Evolutionary conservation across 2,329 filamentous ascomycete species (phyloP).

Genomic region (Paradendryphiella salina): DNA sequence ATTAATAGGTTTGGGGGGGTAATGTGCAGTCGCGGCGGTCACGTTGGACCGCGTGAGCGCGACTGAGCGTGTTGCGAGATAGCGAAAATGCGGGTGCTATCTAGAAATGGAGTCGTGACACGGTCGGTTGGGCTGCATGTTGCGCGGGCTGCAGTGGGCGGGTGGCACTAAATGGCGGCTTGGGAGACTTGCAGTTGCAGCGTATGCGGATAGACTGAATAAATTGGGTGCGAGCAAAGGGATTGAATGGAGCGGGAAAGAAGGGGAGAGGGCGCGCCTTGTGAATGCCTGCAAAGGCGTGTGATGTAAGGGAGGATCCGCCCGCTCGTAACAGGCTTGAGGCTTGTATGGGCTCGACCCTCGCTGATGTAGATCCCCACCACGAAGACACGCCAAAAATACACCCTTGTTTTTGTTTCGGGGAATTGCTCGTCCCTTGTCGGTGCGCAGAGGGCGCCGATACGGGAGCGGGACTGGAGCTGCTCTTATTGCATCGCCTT

Average conservation of each 20-base stretch:
- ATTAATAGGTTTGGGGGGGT: background rate
- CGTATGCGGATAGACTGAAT: background rate
- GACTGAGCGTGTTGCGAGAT: constrained; percentile 24
- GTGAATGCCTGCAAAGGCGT: constrained; percentile 5
- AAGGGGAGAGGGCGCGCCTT: constrained; percentile 14
- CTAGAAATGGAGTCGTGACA: constrained; percentile 18
- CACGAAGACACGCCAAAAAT: constrained; percentile 28
- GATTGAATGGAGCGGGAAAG: constrained; percentile 2
- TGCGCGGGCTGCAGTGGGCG: constrained; percentile 9
- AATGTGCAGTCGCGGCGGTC: constrained; percentile 12
- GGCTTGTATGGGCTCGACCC: constrained; percentile 15
- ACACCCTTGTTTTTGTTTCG: constrained; percentile 22
- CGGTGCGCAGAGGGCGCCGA: constrained; percentile 1
- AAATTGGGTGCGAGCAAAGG: background rate
- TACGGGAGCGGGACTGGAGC: background rate
- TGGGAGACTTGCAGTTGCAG: background rate
- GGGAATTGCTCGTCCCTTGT: constrained; percentile 16
- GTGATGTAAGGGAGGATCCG: constrained; percentile 16
- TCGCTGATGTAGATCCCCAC: constrained; percentile 20
- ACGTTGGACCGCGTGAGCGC: constrained; percentile 17
- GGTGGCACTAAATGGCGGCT: constrained; percentile 11
- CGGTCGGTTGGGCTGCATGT: constrained; percentile 27
- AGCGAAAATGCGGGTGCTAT: constrained; percentile 23
- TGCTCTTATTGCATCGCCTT: background rate
- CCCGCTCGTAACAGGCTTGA: constrained; percentile 9